Conservation (phyloP, 2,329 filamentous ascomycete species). For the Talaromyces albobiverticillius region DNA sequence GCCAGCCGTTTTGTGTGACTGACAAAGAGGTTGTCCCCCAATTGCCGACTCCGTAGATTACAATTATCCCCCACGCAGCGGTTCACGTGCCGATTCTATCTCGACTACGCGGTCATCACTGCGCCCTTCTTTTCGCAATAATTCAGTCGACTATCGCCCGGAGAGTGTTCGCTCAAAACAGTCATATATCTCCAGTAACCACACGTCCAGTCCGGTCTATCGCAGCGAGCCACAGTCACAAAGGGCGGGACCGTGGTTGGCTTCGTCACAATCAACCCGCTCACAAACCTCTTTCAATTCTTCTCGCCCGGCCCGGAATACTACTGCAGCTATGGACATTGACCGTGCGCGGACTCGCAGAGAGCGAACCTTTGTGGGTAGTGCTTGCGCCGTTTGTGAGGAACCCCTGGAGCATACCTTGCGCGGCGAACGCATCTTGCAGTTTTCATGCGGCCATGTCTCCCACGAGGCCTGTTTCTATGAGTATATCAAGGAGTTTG, state of each 20-base stretch:
- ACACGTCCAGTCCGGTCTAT: slow-evolving; percentile 14
- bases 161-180: slow-evolving; percentile 11
- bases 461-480: slow-evolving; percentile 98
- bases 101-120: slow-evolving; percentile 11
- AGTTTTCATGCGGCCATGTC: slow-evolving; percentile 95
- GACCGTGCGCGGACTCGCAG: slow-evolving; percentile 77
- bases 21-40: slow-evolving; percentile 6
- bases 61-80: background rate
- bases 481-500: slow-evolving; percentile 93
- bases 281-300: slow-evolving; percentile 36
- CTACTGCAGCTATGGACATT: slow-evolving; percentile 67
- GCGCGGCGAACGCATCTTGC: slow-evolving; percentile 86
- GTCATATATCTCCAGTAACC: slow-evolving; percentile 11
- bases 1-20: background rate
- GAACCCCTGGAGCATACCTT: slow-evolving; percentile 95
- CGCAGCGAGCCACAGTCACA: slow-evolving; percentile 20
- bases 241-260: slow-evolving; percentile 18
- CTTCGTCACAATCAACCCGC: slow-evolving; percentile 27
- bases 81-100: slow-evolving; percentile 11
- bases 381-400: slow-evolving; percentile 92
- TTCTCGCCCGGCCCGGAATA: slow-evolving; percentile 41
- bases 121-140: slow-evolving; percentile 10
- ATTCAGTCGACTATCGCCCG: slow-evolving; percentile 4
- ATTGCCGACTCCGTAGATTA: background rate
- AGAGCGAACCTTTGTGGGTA: slow-evolving; percentile 92